Base-by-base conservation (phyloP, 306 rosid species). In the Gastrolobium villosum region DNA sequence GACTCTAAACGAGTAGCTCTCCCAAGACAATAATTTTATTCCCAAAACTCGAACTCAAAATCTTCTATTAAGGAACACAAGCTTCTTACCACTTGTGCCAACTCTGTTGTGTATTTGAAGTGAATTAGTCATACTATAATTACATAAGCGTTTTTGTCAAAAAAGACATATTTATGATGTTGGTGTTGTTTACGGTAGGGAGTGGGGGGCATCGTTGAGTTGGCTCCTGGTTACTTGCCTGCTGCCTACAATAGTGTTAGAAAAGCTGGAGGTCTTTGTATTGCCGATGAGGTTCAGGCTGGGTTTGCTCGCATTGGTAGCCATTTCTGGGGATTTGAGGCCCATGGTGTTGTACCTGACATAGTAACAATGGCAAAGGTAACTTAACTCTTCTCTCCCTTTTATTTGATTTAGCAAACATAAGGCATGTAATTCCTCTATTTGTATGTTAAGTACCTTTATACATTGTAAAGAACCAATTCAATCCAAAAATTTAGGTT, bases 351-450 rank as follows among this genome's bases (percentile, higher is more conserved):
- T 50, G 90, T 87, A 57, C 99, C 99, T 75, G 99, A 95, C 79
- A 91, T 95, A 20, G 99, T 95, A 39, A 93, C 99, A 70, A 78
- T 95, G 90, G 99, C 99, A 11, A 95, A 95, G 97, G 98, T 93
- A 80, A 70, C 50, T 71, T 6, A 11, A 62, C 45, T 70, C 78
- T 77, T 72, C 48, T 76, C 54, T 53, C 48, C 31, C 39, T 32
- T 55, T 69, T 20, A 54, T 54, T 43, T 50, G 61, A 28, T 74
- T 50, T 54, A 40, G 40, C 36, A 43, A 40, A 37, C 31, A 30
- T 32, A 15, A 68, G 13, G 43, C 53, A 46, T 7, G 6, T 26
- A 11, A 26, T 5, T 56, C 45, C 41, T 20, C 28, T 26, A 41
- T 34, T 9, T 31, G 28, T 36, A 14, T 36, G 20, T 20, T 32